phyloP scores from a whole-genome alignment of 805 yeast species.

The Pichia californica region DNA sequence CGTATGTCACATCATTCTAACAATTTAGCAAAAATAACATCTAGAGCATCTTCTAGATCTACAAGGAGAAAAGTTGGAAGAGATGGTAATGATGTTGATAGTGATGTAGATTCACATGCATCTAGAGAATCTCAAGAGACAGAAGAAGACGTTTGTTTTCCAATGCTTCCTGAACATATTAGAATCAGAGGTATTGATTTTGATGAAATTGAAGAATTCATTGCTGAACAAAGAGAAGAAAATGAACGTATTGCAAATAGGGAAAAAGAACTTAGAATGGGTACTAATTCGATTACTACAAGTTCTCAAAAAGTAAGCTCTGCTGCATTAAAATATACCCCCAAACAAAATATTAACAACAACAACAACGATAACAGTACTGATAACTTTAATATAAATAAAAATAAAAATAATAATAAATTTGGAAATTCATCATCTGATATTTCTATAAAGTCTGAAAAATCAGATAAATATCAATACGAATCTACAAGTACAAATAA shows the following conservation, averaged over 20 bases:
- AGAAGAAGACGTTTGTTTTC: slow-evolving; percentile 97
- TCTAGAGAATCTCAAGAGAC: slow-evolving; percentile 83
- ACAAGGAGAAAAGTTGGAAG: slow-evolving; percentile 14
- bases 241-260: slow-evolving; percentile 31
- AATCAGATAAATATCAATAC: neutral
- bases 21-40: slow-evolving; percentile 22
- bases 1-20: slow-evolving; percentile 9
- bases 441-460: slow-evolving; percentile 1
- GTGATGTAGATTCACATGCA: slow-evolving; percentile 65
- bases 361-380: too few species aligned
- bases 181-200: slow-evolving; percentile 77
- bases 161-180: slow-evolving; percentile 66
- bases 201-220: slow-evolving; percentile 81
- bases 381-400: too few species aligned
- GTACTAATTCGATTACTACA: slow-evolving; percentile 24
- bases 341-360: slow-evolving; percentile 27
- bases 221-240: slow-evolving; percentile 52
- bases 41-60: slow-evolving; percentile 28
- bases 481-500: neutral
- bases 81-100: slow-evolving; percentile 35
- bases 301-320: slow-evolving; percentile 34
- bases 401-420: too few species aligned
- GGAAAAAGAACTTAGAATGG: slow-evolving; percentile 26
- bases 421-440: slow-evolving; percentile 5
- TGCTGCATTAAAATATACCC: slow-evolving; percentile 61